These are phyloP conservation scores for Hemisphaericaspora lyxosophila DNA, from an alignment of 1,139 yeast genomes.

Conservation along the genomic window DNA sequence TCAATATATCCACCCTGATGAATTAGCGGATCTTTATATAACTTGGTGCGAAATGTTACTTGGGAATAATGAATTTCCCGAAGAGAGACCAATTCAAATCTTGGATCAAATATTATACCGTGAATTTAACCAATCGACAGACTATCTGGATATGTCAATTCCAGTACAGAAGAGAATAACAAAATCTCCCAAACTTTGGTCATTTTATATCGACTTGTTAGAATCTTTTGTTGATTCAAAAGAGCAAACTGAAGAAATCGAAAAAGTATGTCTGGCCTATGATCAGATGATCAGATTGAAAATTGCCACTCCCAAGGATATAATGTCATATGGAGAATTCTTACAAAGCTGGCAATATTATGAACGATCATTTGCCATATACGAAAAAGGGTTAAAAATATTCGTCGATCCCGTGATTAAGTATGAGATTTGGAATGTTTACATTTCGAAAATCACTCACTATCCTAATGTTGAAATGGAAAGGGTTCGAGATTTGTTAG, in stretches of 20 bases:
- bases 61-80: conserved; percentile 42
- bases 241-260: conserved; percentile 20
- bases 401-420: conserved; percentile 60
- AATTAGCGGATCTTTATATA: conserved; percentile 66
- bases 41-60: conserved; percentile 73
- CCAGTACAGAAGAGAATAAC: conserved; percentile 61
- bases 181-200: conserved; percentile 68
- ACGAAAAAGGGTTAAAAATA: conserved; percentile 62
- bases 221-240: conserved; percentile 54
- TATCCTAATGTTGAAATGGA: conserved; percentile 41
- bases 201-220: conserved; percentile 68
- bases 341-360: conserved; percentile 49
- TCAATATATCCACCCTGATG: conserved; percentile 62
- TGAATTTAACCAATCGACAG: conserved; percentile 22
- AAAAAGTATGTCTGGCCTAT: conserved; percentile 42
- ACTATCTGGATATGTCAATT: conserved; percentile 41
- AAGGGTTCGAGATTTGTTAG: conserved; percentile 72
- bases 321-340: conserved; percentile 67
- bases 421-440: conserved; percentile 72
- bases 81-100: conserved; percentile 53
- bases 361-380: conserved; percentile 59
- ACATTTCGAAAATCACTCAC: conserved; percentile 53
- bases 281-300: conserved; percentile 60
- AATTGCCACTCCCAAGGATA: conserved; percentile 66
- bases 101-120: conserved; percentile 49